phyloP scores from a whole-genome alignment of 495 filamentous ascomycete species.

The Penicillium roqueforti region DNA sequence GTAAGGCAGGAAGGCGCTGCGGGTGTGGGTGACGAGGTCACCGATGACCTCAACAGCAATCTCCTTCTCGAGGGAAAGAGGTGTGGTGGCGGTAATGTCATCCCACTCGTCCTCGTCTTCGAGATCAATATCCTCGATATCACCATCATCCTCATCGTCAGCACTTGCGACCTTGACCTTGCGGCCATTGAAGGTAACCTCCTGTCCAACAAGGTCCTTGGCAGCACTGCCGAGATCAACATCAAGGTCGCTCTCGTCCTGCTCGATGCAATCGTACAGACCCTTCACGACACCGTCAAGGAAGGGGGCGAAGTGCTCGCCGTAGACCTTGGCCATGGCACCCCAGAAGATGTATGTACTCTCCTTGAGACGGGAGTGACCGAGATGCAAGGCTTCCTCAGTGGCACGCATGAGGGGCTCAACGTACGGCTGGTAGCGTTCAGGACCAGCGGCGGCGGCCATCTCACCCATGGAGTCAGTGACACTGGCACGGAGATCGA shows the following conservation, averaged over 20 bases:
- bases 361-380: constrained; percentile 84
- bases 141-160: constrained; percentile 53
- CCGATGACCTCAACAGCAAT: constrained; percentile 93
- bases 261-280: constrained; percentile 78
- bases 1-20: constrained; percentile 73
- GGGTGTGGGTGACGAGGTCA: constrained; percentile 83
- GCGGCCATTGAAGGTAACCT: constrained; percentile 72
- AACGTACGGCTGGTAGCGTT: constrained; percentile 86
- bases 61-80: constrained; percentile 92
- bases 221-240: constrained; percentile 74
- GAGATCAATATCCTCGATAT: constrained; percentile 60
- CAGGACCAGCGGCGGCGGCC: constrained; percentile 78
- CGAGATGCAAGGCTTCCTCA: constrained; percentile 86
- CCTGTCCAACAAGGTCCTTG: constrained; percentile 70
- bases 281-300: constrained; percentile 80
- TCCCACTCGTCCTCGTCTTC: constrained; percentile 82
- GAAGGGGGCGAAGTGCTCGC: constrained; percentile 83
- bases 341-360: constrained; percentile 97
- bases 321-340: constrained; percentile 88
- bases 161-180: constrained; percentile 73
- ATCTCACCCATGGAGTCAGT: constrained; percentile 91
- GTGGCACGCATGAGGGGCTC: constrained; percentile 82
- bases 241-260: constrained; percentile 83
- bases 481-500: constrained; percentile 82
- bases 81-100: constrained; percentile 74